Evolutionary conservation across 805 yeast genomes (phyloP), one percentile per base, ranked within the genome.

Genomic region (Candida montana): DNA sequence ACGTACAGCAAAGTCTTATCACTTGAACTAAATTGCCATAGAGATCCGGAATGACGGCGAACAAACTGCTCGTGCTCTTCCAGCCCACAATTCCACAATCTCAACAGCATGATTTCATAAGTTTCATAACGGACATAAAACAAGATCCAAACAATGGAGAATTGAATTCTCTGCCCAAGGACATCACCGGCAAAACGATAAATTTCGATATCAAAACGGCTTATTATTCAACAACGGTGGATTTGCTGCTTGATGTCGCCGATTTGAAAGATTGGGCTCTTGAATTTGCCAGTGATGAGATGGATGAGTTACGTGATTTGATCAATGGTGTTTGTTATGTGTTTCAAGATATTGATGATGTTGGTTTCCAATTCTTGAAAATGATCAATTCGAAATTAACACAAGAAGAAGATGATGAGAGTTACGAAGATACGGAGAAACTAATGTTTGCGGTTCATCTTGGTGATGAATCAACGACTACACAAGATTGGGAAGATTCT

Each of bases 261-360:
- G 37, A 39, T 16, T 33, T 59, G 27, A 36, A 38, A 5, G 48
- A 51, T 11, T 76, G 39, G 39, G 15, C 8, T 9, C 79, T 76
- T 30, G 44, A 42, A 19, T 48, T 42, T 24, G 11, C 20, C 2
- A 23, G 38, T 3, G 36, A 16, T 5, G 52, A 46, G 35, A 48
- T 47, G n/a, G 15, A 31, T 12, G 51, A 46, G 16, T 44, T 40
- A 5, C 32, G 75, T 67, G 15, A 69, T 58, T 51, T 40, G 59
- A 26, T 50, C 59, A 34, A 48, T 60, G 27, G 64, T 55, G 11
- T 57, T 52, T 35, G 47, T 39, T 34, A 45, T 59, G 32, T 50
- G 54, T 43, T 49, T 27, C 13, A 35, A 12, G 31, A 19, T 4
- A 18, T 31, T 31, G 27, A 26, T 19, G 20, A 35, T 2, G 38